Base-by-base conservation (phyloP, 495 filamentous ascomycete genomes). In the Neurospora sp. region DNA sequence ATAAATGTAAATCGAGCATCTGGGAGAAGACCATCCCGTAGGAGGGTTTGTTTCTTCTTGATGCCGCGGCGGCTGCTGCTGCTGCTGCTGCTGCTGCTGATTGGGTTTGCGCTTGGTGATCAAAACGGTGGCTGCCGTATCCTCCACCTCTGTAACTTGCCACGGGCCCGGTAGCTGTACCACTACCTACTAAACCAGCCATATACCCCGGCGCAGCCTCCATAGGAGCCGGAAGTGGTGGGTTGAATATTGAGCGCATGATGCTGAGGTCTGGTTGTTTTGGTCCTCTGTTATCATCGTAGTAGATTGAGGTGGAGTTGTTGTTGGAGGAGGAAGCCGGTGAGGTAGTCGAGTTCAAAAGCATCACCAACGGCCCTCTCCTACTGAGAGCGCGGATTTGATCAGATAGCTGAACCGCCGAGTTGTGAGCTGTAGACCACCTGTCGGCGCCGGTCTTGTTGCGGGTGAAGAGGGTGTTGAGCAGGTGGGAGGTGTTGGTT, bases 1-100 rank as follows among this genome's bases (percentile, higher is more conserved):
- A 74, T 22, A 86, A 70, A 48, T 86, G 84, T 65, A 85, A 39
- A 31, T 85, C 81, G 4, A 86, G 75, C 73, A 85, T 74, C 76
- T 83, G 77, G 14, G 81, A 76, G 53, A 86, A 86, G 0, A 83
- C 81, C 31, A 76, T 71, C 27, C 84, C 84, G 70, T 82, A 86
- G 9, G 82, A 78, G 9, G 84, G 83, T 70, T 82, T 83, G 48
- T 73, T 82, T n/a, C 69, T 27, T 18, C 41, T 39, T 31, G 53
- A 35, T 14, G 53, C 53, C 2, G 53, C 22, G 2, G 53, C 48
- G 2, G 22, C 48, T 7, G 22, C 12, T 22, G 5, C 22, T 31
- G 48, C 5, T 59, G 22, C 48, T 16, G 22, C 12, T 27, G 11
- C 22, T 31, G 48, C 5, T 59, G 41, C 14, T 18, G 5, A 3